phyloP scores from a whole-genome alignment of 495 filamentous ascomycete species.

The Aspergillus ellipticus region DNA sequence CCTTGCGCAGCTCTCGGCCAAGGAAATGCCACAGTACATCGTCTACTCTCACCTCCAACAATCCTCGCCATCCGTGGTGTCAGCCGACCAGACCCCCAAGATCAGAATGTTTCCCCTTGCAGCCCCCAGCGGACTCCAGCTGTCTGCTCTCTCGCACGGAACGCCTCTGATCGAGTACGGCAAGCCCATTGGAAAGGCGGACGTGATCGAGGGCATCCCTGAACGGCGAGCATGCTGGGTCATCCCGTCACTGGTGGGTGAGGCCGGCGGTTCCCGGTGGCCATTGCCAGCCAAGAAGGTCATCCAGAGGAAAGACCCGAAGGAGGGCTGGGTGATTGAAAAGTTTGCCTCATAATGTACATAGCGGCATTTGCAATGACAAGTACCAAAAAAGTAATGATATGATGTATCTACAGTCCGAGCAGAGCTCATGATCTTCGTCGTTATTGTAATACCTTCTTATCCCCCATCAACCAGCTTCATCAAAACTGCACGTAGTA shows the following conservation, averaged over 20 bases:
- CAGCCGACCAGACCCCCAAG: conserved; percentile 56
- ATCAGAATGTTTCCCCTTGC: conserved; percentile 88
- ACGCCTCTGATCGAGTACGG: conserved; percentile 82
- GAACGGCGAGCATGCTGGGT: conserved; percentile 76
- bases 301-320: conserved; percentile 66
- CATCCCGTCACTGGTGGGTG: conserved; percentile 65
- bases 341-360: conserved; percentile 45
- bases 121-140: conserved; percentile 65
- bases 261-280: conserved; percentile 72
- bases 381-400: conserved; percentile 9
- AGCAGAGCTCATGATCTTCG: neutral
- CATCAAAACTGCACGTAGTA: neutral
- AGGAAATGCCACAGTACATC: conserved; percentile 79
- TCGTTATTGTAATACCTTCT: neutral
- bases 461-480: neutral
- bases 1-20: conserved; percentile 64
- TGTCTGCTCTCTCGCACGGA: conserved; percentile 77
- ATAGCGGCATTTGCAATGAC: conserved; percentile 20
- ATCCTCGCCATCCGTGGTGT: conserved; percentile 47
- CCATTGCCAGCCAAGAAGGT: conserved; percentile 79
- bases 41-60: conserved; percentile 83
- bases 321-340: conserved; percentile 76
- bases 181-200: conserved; percentile 84
- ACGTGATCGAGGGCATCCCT: conserved; percentile 50
- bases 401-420: neutral